These are phyloP conservation scores for Ampelomyces quisqualis DNA, from an alignment of 2,329 filamentous ascomycete genomes.

Conservation along the genomic window DNA sequence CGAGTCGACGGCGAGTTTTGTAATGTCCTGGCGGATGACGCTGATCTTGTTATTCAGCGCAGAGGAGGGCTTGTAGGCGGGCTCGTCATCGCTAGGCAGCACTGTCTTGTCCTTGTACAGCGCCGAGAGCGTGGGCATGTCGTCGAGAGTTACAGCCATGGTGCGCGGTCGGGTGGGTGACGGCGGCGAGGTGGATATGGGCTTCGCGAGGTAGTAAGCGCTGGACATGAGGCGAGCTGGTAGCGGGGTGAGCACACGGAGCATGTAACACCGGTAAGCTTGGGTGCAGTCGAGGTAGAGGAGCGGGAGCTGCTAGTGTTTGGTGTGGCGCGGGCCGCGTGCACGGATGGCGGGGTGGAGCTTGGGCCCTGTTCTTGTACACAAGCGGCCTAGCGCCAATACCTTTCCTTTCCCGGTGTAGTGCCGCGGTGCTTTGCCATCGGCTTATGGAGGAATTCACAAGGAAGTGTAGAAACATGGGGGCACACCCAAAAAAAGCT, in stretches of 20 bases:
- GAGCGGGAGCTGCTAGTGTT: too few species aligned
- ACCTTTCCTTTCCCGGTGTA: too few species aligned
- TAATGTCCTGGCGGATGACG: constrained; percentile 77
- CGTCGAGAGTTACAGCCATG: constrained; percentile 46
- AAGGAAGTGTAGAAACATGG: too few species aligned
- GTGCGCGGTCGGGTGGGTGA: constrained; percentile 8
- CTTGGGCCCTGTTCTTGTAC: too few species aligned
- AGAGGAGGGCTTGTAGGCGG: constrained; percentile 20
- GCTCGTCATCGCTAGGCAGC: constrained; percentile 19
- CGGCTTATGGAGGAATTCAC: too few species aligned
- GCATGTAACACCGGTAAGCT: constrained; percentile 1
- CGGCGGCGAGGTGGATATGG: constrained; percentile 6
- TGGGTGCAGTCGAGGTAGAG: too few species aligned
- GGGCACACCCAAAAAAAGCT: too few species aligned
- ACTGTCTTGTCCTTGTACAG: constrained; percentile 66
- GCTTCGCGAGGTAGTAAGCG: constrained; percentile 27
- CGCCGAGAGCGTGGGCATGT: constrained; percentile 63
- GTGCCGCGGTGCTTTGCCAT: too few species aligned
- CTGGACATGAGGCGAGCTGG: constrained; percentile 20
- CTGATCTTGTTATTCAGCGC: constrained; percentile 66
- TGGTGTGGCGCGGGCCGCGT: too few species aligned
- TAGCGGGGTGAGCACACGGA: not conserved
- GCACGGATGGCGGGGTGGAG: not conserved
- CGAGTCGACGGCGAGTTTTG: constrained; percentile 71
- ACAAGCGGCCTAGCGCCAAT: too few species aligned